Conservation (phyloP, 2,329 filamentous ascomycete species). For the Ceratocystis alfenasii region DNA sequence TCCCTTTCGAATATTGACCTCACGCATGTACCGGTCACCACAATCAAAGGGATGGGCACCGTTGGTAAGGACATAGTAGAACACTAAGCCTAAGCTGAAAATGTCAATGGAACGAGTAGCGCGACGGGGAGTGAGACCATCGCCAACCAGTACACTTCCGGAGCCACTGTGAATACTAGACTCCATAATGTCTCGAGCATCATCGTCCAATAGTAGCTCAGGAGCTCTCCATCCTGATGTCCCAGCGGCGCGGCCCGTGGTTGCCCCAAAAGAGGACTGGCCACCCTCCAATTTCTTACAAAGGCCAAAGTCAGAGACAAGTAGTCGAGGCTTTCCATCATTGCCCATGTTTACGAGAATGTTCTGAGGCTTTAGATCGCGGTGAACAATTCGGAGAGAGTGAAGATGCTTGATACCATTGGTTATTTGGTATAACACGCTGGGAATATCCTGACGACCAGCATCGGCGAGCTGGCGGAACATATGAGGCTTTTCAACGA, state of each 20-base stretch:
- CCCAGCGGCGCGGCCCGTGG: constrained; percentile 82
- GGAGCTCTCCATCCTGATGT: constrained; percentile 95
- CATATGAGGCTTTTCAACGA: constrained; percentile 62
- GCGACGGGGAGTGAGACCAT: constrained; percentile 40
- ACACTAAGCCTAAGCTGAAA: constrained; percentile 93
- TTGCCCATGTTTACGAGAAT: constrained; percentile 73
- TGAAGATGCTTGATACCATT: constrained; percentile 83
- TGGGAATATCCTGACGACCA: constrained; percentile 63
- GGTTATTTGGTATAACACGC: constrained; percentile 77
- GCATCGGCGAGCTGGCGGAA: constrained; percentile 59
- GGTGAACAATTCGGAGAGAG: constrained; percentile 84
- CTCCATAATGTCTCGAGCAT: constrained; percentile 35
- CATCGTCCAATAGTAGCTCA: constrained; percentile 75
- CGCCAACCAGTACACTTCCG: constrained; percentile 45
- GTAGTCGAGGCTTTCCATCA: constrained; percentile 60
- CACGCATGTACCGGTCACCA: constrained; percentile 86
- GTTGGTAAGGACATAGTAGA: constrained; percentile 94
- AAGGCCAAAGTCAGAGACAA: constrained; percentile 94
- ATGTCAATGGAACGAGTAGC: constrained; percentile 95
- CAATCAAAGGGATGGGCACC: constrained; percentile 89
- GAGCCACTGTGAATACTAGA: constrained; percentile 38
- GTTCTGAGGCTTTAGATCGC: constrained; percentile 95
- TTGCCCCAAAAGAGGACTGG: constrained; percentile 87
- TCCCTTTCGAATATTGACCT: constrained; percentile 93
- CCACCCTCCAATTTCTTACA: constrained; percentile 95